Conservation (phyloP, 179 eudicot genomes). For the Pouteria campechiana region DNA sequence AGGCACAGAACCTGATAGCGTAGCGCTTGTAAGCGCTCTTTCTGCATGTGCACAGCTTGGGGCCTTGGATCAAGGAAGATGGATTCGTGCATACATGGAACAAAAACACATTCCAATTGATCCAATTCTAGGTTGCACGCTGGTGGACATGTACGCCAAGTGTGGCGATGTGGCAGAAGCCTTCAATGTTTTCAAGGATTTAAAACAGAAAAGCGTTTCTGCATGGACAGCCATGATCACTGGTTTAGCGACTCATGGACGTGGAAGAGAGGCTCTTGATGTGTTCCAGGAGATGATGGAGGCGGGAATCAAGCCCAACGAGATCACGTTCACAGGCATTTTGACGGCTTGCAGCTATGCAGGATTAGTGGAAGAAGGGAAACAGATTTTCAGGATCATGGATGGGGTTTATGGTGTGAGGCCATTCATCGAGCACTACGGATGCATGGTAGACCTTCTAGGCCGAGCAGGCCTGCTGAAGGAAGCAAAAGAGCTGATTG, state of each 20-base stretch:
- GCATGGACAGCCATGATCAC: constrained; percentile 57
- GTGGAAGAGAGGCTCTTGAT: constrained; percentile 19
- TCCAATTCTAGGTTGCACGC: constrained; percentile 36
- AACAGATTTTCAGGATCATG: constrained; percentile 16
- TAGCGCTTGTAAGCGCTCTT: constrained; percentile 39
- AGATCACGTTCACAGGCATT: constrained; percentile 17
- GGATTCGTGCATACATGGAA: constrained; percentile 37
- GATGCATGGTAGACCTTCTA: constrained; percentile 24
- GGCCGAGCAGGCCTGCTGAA: constrained; percentile 20
- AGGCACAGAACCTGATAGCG: constrained; percentile 35
- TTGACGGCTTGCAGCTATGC: constrained; percentile 31
- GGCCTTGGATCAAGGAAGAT: constrained; percentile 32
- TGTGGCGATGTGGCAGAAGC: constrained; percentile 36
- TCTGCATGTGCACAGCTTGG: constrained; percentile 33
- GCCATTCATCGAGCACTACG: constrained; percentile 28
- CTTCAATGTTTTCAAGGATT: constrained; percentile 19
- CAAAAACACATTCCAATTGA: constrained; percentile 22
- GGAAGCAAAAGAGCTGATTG: constrained; percentile 21
- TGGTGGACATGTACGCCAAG: constrained; percentile 52
- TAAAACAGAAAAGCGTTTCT: constrained; percentile 26
- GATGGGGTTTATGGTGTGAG: constrained; percentile 7
- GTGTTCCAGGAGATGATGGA: constrained; percentile 16
- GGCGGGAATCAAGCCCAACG: constrained; percentile 10
- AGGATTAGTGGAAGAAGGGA: constrained; percentile 30
- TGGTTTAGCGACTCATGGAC: constrained; percentile 43